A percentile compares a stretch with the other conserved stretches of the same genome.
These are phyloP conservation scores for Amphibolis antarctica DNA, from an alignment of 106 monocot genomes.

Conservation along the genomic window DNA sequence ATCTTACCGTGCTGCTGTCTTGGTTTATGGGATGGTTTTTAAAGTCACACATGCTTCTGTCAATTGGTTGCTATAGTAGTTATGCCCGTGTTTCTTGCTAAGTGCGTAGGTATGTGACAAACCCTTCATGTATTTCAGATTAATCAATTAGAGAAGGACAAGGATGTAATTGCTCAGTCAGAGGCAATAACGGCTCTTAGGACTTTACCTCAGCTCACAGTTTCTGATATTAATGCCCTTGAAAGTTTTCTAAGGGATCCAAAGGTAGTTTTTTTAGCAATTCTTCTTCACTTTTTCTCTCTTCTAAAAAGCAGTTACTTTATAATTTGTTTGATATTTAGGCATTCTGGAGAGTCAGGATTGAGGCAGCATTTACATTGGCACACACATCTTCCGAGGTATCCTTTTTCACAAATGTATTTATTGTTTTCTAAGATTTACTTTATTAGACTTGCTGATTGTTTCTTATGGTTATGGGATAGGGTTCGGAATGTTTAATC, in stretches of 20 bases:
- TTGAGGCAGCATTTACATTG: constrained; percentile 95
- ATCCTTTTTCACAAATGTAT: constrained; percentile 4
- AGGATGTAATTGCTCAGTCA: constrained; percentile 90
- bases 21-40: too few relatives aligned
- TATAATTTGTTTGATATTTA: constrained; percentile 12
- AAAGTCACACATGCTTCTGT: too few relatives aligned
- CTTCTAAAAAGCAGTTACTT: neutral
- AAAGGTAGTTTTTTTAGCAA: constrained; percentile 34
- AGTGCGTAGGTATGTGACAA: neutral
- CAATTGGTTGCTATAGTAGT: too few relatives aligned
- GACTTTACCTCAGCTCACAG: constrained; percentile 60
- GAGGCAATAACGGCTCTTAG: constrained; percentile 68
- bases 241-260: constrained; percentile 74
- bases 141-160: constrained; percentile 97
- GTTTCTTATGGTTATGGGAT: too few relatives aligned
- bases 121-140: constrained; percentile 32
- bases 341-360: constrained; percentile 97
- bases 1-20: too few relatives aligned
- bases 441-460: too few relatives aligned
- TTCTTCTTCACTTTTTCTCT: neutral
- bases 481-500: too few relatives aligned
- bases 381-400: constrained; percentile 89
- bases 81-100: too few relatives aligned
- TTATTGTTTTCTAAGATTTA: neutral
- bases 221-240: constrained; percentile 73